Evolutionary conservation across 1,284 basidiomycete species (phyloP).

Genomic region (Hymenochaete sp.): DNA sequence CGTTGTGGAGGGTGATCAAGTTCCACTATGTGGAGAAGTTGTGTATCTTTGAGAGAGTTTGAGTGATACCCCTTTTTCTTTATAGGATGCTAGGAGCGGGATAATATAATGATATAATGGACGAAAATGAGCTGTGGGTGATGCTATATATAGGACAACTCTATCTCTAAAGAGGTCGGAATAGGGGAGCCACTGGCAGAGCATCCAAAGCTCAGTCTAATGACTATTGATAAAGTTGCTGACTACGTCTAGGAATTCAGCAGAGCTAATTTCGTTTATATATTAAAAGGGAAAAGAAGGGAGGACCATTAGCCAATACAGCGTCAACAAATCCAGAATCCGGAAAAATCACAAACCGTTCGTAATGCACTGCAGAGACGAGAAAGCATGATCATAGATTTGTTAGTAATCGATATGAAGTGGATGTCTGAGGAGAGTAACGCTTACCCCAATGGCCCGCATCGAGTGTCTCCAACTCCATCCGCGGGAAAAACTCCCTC

Average conservation of each 20-base stretch:
- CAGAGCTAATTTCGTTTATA: no score
- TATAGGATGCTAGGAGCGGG: background rate
- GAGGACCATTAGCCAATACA: no score
- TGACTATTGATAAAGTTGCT: no score
- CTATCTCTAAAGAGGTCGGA: no score
- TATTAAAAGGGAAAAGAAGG: no score
- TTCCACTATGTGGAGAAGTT: slow-evolving; percentile 39
- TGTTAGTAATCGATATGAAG: slow-evolving; percentile 8
- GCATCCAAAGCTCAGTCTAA: no score
- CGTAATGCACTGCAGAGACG: slow-evolving; percentile 42
- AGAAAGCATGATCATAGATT: background rate
- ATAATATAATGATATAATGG: background rate
- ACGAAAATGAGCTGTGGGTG: background rate
- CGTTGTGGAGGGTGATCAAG: slow-evolving; percentile 28
- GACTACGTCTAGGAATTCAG: no score
- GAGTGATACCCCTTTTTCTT: no score
- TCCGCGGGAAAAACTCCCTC: slow-evolving; percentile 60
- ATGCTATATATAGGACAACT: no score
- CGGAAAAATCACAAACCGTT: slow-evolving; percentile 45
- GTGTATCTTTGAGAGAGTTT: slow-evolving; percentile 39
- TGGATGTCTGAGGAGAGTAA: slow-evolving; percentile 14
- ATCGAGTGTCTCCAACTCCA: slow-evolving; percentile 45
- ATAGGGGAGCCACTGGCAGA: no score
- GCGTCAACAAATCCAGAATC: no score
- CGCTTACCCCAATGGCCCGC: slow-evolving; percentile 64